Evolutionary conservation across 1,284 basidiomycete genomes (phyloP), one percentile per base, ranked within the genome.

Genomic region (Pseudozyma hubeiensis): DNA sequence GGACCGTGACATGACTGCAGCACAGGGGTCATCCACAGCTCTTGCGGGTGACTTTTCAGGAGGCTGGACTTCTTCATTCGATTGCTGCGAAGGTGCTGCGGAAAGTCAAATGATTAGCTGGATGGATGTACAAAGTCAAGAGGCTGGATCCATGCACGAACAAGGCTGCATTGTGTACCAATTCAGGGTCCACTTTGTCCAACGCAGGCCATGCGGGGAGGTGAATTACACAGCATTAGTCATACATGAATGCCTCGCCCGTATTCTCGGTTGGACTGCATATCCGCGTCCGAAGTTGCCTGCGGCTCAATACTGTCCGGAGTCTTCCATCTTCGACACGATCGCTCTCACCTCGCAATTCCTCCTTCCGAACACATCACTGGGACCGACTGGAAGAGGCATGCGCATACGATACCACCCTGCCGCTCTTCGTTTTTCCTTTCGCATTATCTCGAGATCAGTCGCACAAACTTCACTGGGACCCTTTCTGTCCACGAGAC

Each of bases 131-230:
- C 19, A 14, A 29, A n/a, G 30, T 34, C 19, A 16, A 39, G 14
- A n/a, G 17, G 16, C 11, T 35, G n/a, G 33, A 30, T n/a, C n/a
- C 13, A 31, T 40, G 45, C 53, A 55, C 40, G 33, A 9, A 24
- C 48, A 44, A 11, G 34, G 33, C 13, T 39, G 29, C 34, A 34
- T 10, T 33, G 39, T n/a, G 14, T 14, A 29, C 19, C 40, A 14
- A 43, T 65, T 41, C 63, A 65, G 63, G 63, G 63, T 65, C 63
- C 63, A 64, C 5, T 37, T 3, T 14, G 37, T 31, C 51, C n/a
- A 24, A 53, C 30, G 30, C 47, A 47, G 47, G 40, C 40, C 41
- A 59, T 41, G 39, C 46, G 37, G 43, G 4, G 9, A 31, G 10
- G 14, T 43, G 52, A 16, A 64, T 64, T 40, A 64, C 54, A 53